A percentile compares a stretch with the other conserved stretches of the same genome.
Conservation (phyloP, 2,329 filamentous ascomycete species). For the Monosporascus sp. region DNA sequence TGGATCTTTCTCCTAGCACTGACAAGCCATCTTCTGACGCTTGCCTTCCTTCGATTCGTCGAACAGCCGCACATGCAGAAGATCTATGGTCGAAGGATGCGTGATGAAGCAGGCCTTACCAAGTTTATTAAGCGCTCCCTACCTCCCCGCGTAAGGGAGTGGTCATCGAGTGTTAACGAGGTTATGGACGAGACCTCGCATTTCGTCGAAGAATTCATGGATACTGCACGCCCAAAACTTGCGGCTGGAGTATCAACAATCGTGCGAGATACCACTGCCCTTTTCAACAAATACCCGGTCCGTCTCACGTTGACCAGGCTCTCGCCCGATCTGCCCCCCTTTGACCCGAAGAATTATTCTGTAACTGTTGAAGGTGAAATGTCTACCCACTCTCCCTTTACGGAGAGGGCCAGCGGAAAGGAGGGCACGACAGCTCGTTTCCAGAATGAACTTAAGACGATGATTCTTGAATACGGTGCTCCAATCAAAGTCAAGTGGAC, state of each 20-base stretch:
- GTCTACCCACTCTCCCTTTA: conserved; percentile 42
- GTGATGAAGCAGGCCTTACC: conserved; percentile 82
- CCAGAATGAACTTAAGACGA: conserved; percentile 65
- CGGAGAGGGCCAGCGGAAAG: conserved; percentile 62
- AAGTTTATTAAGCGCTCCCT: conserved; percentile 85
- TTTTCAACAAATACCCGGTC: conserved; percentile 86
- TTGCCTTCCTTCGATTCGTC: conserved; percentile 86
- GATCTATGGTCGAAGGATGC: conserved; percentile 79
- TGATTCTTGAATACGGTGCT: conserved; percentile 81
- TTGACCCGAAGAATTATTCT: conserved; percentile 74
- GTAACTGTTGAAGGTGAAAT: conserved; percentile 66
- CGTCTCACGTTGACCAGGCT: conserved; percentile 78
- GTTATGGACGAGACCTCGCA: conserved; percentile 82
- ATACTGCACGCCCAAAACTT: conserved; percentile 78
- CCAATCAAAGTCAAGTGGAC: conserved; percentile 89
- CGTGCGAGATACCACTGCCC: conserved; percentile 76
- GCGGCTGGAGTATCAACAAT: conserved; percentile 81
- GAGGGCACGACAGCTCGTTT: conserved; percentile 66
- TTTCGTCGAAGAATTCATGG: conserved; percentile 86
- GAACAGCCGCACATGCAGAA: conserved; percentile 98
- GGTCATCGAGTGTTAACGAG: conserved; percentile 81
- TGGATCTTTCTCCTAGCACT: conserved; percentile 83
- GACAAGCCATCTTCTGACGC: conserved; percentile 75
- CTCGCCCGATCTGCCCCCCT: conserved; percentile 72
- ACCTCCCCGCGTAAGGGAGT: conserved; percentile 74